phyloP scores from a whole-genome alignment of 2,329 filamentous ascomycete species.

The Coleophoma eucalyptorum region DNA sequence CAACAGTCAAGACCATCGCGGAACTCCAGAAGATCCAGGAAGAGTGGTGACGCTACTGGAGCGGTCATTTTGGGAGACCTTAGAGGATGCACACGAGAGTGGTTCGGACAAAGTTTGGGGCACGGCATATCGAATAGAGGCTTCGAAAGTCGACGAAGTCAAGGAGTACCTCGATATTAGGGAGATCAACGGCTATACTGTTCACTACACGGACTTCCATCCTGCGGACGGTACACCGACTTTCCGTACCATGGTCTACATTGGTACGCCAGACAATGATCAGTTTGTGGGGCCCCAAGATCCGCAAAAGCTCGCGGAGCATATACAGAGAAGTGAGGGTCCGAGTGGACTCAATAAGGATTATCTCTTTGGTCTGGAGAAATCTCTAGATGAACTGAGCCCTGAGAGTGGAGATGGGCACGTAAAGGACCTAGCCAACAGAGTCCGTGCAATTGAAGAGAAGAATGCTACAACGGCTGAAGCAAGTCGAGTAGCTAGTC shows the following conservation, averaged over 20 bases:
- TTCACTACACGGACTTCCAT: constrained; percentile 85
- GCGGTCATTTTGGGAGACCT: constrained; percentile 73
- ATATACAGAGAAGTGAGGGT: constrained; percentile 73
- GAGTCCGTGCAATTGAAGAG: constrained; percentile 62
- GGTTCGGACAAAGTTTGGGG: constrained; percentile 77
- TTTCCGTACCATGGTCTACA: constrained; percentile 74
- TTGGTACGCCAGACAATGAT: constrained; percentile 87
- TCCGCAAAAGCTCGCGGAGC: constrained; percentile 70
- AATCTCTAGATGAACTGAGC: constrained; percentile 68
- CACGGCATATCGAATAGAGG: constrained; percentile 80
- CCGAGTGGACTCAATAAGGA: constrained; percentile 88
- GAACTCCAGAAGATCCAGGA: constrained; percentile 82
- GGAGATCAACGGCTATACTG: constrained; percentile 95
- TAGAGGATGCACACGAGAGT: constrained; percentile 63
- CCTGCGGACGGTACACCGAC: constrained; percentile 36
- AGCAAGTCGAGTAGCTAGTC: constrained; percentile 10
- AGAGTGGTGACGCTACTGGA: constrained; percentile 92
- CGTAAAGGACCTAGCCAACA: constrained; percentile 73
- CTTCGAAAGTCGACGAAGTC: constrained; percentile 72
- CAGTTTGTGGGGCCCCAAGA: constrained; percentile 88
- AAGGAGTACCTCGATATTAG: constrained; percentile 90
- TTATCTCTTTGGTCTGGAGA: constrained; percentile 79
- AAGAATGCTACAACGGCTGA: constrained; percentile 7
- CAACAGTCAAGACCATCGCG: constrained; percentile 84
- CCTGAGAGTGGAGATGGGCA: constrained; percentile 78